phyloP scores from a whole-genome alignment of 441 rosid species.

The Euphorbia celastroides region DNA sequence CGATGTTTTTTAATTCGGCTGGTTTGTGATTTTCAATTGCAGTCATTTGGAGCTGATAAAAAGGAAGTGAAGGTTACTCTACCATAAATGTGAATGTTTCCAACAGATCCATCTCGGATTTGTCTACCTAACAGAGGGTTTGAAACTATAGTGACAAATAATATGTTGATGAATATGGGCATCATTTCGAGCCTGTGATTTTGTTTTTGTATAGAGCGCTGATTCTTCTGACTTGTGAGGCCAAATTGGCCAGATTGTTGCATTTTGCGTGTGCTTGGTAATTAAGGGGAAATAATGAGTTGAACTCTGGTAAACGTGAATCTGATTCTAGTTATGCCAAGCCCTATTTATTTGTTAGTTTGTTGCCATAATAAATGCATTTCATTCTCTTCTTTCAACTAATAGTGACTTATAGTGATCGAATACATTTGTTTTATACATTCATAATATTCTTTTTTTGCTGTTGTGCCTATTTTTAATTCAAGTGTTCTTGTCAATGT shows the following conservation, averaged over 20 bases:
- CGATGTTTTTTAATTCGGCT: no score
- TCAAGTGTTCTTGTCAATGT: no score
- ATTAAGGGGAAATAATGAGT: slow-evolving; percentile 4
- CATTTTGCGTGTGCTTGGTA: slow-evolving; percentile 16
- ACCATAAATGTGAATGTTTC: slow-evolving; percentile 31
- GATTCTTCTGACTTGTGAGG: slow-evolving; percentile 18
- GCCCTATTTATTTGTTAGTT: not conserved
- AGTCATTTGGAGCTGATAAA: slow-evolving; percentile 86
- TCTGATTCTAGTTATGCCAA: not conserved
- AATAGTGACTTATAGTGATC: no score
- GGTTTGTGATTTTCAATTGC: slow-evolving; percentile 27
- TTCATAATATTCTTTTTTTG: no score
- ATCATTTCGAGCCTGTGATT: slow-evolving; percentile 12
- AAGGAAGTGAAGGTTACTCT: slow-evolving; percentile 69
- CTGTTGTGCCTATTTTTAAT: no score
- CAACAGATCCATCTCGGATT: not conserved
- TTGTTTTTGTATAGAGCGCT: slow-evolving; percentile 21
- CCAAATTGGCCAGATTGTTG: slow-evolving; percentile 16
- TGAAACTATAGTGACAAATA: not conserved
- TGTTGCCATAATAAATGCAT: not conserved
- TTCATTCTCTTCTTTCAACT: not conserved
- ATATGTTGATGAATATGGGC: slow-evolving; percentile 13
- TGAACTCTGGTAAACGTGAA: slow-evolving; percentile 10
- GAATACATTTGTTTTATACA: no score
- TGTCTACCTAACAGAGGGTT: not conserved